phyloP scores from a whole-genome alignment of 2,329 filamentous ascomycete genomes.

The Monosporascus cannonballus region DNA sequence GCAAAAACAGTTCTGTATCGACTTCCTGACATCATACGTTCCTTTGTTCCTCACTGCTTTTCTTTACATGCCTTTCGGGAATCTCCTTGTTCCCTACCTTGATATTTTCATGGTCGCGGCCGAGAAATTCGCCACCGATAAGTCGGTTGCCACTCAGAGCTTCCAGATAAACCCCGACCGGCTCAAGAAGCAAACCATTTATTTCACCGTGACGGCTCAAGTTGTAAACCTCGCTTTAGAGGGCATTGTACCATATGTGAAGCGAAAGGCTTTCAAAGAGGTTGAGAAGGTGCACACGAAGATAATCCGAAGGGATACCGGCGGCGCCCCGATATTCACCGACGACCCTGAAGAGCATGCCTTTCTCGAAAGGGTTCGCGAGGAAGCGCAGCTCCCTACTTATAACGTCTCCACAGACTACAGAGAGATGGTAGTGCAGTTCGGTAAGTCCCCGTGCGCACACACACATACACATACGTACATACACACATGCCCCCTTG shows the following conservation, averaged over 20 bases:
- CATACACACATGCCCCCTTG: neutral
- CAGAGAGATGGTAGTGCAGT: slow-evolving; percentile 87
- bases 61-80: slow-evolving; percentile 88
- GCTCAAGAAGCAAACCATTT: slow-evolving; percentile 87
- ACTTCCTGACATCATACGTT: slow-evolving; percentile 94
- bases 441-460: slow-evolving; percentile 37
- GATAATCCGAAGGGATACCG: slow-evolving; percentile 44
- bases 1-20: slow-evolving; percentile 89
- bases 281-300: slow-evolving; percentile 67
- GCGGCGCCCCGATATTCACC: slow-evolving; percentile 36
- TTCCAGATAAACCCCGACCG: slow-evolving; percentile 81
- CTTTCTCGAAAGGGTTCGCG: slow-evolving; percentile 75
- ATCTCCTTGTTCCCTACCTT: slow-evolving; percentile 76
- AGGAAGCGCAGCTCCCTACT: slow-evolving; percentile 72
- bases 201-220: slow-evolving; percentile 91
- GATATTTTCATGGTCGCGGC: slow-evolving; percentile 74
- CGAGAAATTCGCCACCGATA: slow-evolving; percentile 68
- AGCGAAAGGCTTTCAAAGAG: slow-evolving; percentile 70
- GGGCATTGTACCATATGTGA: slow-evolving; percentile 76
- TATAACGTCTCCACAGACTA: slow-evolving; percentile 92
- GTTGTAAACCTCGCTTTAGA: slow-evolving; percentile 83
- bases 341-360: slow-evolving; percentile 72
- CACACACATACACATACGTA: slow-evolving; percentile 7
- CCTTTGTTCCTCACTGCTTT: slow-evolving; percentile 90
- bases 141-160: slow-evolving; percentile 56